Evolutionary conservation across 441 rosid genomes (phyloP), one percentile per base, ranked within the genome.

Genomic region (Erodium moschatum): DNA sequence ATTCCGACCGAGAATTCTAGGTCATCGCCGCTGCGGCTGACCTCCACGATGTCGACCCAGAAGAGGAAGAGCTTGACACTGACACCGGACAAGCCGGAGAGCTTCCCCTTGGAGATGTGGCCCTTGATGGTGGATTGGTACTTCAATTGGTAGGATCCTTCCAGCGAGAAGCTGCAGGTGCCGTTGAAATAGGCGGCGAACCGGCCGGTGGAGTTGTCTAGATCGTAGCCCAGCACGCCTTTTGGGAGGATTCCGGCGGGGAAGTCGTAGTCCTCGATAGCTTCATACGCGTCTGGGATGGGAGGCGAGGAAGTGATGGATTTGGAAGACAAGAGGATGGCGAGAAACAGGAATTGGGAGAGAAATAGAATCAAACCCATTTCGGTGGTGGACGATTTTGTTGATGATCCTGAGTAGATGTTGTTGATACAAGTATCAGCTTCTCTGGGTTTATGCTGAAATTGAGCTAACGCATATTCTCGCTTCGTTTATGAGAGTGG

Each of bases 231-330:
- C 15, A 61, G 42, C 2, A 85, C 89, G 2, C 92, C 92, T 67
- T 76, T 77, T 18, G 92, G 92, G 13, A 87, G 87, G 69, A 87
- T 66, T 9, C 92, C 92, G 9, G 72, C 42, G 0, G 90, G 92
- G 68, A 85, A 80, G 27, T 83, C 75, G 74, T 79, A 85, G 73
- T 65, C 56, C 60, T 56, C 54, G 31, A 83, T 80, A 24, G 77
- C 13, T 31, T 84, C 85, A 70, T 87, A 85, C 31, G 86, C 92
- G 58, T 18, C 65, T 24, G 27, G 27, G 27, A 24, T 24, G 65
- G 35, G 52, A 67, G 35, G 31, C 69, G 44, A 7, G 3, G 1
- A n/a, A 27, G 12, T 13, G 60, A 20, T 24, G 67, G 78, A 69
- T 3, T 31, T 66, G 8, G 72, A 13, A 11, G 44, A 5, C 3